These are phyloP conservation scores for Purpureocillium takamizusanense DNA, from an alignment of 2,329 filamentous ascomycete species.

Conservation along the genomic window DNA sequence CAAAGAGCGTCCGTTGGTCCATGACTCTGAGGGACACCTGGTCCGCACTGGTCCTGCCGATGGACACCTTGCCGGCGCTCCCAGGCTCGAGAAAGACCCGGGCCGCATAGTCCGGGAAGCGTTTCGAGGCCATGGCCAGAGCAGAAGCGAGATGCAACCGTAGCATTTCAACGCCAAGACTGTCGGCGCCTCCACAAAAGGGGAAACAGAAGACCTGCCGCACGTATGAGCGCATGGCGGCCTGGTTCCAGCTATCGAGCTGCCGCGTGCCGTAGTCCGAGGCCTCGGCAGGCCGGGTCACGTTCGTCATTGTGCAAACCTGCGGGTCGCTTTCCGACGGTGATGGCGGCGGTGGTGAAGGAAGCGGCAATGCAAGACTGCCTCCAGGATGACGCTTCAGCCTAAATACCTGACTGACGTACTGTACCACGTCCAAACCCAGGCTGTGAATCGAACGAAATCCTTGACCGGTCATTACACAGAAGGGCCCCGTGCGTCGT, in stretches of 20 bases:
- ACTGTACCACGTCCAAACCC: too few relatives aligned
- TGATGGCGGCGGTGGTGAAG: too few relatives aligned
- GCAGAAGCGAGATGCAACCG: slow-evolving; percentile 1
- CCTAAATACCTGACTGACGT: too few relatives aligned
- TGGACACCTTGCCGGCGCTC: slow-evolving; percentile 9
- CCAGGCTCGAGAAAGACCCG: slow-evolving; percentile 11
- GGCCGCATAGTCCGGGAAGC: slow-evolving; percentile 18
- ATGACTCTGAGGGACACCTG: slow-evolving; percentile 12
- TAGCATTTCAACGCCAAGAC: slow-evolving; percentile 3
- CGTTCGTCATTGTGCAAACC: too few relatives aligned
- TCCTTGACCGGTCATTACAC: too few relatives aligned
- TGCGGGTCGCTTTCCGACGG: too few relatives aligned
- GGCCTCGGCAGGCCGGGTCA: too few relatives aligned
- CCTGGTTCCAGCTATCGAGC: slow-evolving; percentile 9
- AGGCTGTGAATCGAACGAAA: too few relatives aligned
- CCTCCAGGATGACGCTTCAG: too few relatives aligned
- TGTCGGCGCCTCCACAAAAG: slow-evolving; percentile 1
- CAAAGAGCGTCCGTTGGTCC: slow-evolving; percentile 9
- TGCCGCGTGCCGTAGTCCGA: too few relatives aligned
- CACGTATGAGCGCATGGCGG: slow-evolving; percentile 8
- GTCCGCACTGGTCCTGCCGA: slow-evolving; percentile 8
- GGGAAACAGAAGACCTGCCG: slow-evolving; percentile 10
- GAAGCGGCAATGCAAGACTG: too few relatives aligned
- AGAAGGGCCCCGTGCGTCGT: too few relatives aligned
- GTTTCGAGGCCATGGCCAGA: slow-evolving; percentile 7